These are phyloP conservation scores for Quercus dentata DNA, from an alignment of 306 rosid species.

Conservation along the genomic window DNA sequence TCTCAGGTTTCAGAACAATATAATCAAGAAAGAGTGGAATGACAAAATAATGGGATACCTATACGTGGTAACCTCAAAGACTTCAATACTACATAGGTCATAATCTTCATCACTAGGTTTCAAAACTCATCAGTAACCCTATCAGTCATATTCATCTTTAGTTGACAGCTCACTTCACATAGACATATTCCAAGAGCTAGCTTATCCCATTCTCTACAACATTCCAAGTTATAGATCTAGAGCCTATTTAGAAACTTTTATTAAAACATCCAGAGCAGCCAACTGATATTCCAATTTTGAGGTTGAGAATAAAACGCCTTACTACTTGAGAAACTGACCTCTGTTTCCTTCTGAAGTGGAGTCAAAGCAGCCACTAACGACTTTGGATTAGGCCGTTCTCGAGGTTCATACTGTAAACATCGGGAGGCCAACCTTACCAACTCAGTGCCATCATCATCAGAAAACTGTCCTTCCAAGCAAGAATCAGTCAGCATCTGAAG, in stretches of 20 bases:
- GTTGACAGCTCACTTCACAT: background rate
- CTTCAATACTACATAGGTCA: no score
- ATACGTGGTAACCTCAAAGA: no score
- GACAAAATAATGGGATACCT: no score
- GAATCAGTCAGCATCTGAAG: conserved; percentile 86
- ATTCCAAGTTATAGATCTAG: background rate
- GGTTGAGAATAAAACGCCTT: background rate
- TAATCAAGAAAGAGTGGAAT: no score
- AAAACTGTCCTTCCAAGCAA: conserved; percentile 77
- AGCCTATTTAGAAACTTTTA: background rate
- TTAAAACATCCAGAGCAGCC: background rate
- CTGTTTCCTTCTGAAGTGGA: conserved; percentile 76
- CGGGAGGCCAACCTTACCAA: conserved; percentile 67
- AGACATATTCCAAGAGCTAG: background rate
- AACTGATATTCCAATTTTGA: background rate
- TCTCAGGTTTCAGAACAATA: no score
- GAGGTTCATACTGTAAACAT: conserved; percentile 75
- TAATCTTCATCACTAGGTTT: background rate
- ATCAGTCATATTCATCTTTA: background rate
- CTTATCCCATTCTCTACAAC: background rate
- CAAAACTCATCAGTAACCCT: background rate
- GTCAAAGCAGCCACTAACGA: conserved; percentile 68
- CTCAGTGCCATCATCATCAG: conserved; percentile 73
- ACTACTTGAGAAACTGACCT: conserved; percentile 40
- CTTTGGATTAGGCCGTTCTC: conserved; percentile 76